phyloP scores from a whole-genome alignment of 495 filamentous ascomycete species.

The Tuber borchii region DNA sequence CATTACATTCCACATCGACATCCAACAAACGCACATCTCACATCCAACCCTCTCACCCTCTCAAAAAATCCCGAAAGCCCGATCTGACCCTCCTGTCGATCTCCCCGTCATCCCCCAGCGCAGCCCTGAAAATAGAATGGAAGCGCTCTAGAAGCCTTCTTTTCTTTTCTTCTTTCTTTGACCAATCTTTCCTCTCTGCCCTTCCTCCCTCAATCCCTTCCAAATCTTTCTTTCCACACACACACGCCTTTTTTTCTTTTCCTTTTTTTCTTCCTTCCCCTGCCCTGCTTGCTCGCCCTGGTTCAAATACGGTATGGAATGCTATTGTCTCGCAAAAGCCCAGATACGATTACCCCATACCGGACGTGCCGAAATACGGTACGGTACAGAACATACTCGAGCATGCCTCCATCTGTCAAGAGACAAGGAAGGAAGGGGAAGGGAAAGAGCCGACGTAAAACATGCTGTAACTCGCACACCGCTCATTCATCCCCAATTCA shows the following conservation, averaged over 20 bases:
- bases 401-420: background rate
- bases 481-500: conserved; percentile 1
- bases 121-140: conserved; percentile 36
- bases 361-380: background rate
- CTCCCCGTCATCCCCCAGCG: conserved; percentile 15
- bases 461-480: background rate
- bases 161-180: conserved; percentile 21
- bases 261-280: background rate
- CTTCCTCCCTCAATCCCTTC: background rate
- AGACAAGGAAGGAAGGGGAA: too few relatives aligned
- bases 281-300: background rate
- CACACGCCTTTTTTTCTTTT: background rate
- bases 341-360: background rate
- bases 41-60: background rate
- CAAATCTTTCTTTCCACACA: background rate
- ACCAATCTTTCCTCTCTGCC: background rate
- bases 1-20: too few relatives aligned
- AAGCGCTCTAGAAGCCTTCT: conserved; percentile 38
- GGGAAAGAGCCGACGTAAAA: background rate
- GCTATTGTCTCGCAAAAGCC: background rate
- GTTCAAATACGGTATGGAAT: background rate
- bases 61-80: background rate
- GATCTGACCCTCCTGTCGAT: conserved; percentile 28
- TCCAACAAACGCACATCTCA: background rate
- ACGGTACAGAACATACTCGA: too few relatives aligned